Base-by-base conservation (phyloP, 2,329 filamentous ascomycete genomes). In the Diaporthe ilicicola region DNA sequence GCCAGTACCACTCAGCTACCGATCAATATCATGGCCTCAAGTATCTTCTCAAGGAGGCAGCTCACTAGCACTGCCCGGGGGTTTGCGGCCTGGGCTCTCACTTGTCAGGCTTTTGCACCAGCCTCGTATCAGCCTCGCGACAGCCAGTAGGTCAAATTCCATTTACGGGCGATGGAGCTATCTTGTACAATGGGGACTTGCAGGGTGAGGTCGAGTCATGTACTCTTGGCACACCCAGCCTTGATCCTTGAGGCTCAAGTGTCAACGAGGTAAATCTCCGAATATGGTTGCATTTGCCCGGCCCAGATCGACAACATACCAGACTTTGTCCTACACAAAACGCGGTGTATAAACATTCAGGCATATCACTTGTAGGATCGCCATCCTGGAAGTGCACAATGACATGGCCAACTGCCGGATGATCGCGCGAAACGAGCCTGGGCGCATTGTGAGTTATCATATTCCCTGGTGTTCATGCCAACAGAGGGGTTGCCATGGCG, bases 131-230 rank as follows among this genome's bases (percentile, higher is more conserved):
- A 64, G 59, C 59, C 59, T 64, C 17, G 44, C 22, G n/a, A 29
- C 7, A 64, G 8, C n/a, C 29, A 13, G 29, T 15, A 50, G 29
- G 59, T 64, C n/a, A 19, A 37, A 64, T 50, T 64, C 48, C 10
- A 12, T 27, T 50, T 48, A 7, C 19, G 7, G 34, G 19, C 39
- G 10, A 46, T 39, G n/a, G 6, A 10, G 7, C 17, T 2, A 7
- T 17, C 2, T 34, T 34, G 42, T 24, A 17, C 22, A 19, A 24
- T 50, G 59, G 29, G 17, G 4, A 7, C 6, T 3, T 64, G 44
- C 27, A 10, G 44, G 13, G 12, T 12, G 59, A 17, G n/a, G 59
- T n/a, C 59, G 59, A 64, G 59, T 64, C 59, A 64, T 64, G 59
- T 13, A 15, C 44, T 50, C 59, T 64, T 50, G 59, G 59, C 44